Percentiles rank a stretch among this genome's conserved stretches.
Conservation (phyloP, 2,329 filamentous ascomycete genomes). For the Bisporella sp. region DNA sequence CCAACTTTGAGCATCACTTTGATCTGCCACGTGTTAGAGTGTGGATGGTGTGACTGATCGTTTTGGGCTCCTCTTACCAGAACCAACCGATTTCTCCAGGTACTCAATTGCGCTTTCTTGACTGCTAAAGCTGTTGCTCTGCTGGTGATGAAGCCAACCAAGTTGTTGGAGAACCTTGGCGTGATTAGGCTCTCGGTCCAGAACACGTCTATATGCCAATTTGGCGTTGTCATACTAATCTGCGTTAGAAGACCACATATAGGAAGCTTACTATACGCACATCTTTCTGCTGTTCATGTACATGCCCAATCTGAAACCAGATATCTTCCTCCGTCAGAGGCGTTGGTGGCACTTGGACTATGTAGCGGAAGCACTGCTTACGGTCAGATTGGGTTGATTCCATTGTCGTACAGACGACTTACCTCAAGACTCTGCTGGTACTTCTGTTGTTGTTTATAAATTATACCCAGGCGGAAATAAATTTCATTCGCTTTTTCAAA, state of each 20-base stretch:
- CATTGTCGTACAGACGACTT: conserved; percentile 26
- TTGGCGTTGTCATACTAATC: conserved; percentile 85
- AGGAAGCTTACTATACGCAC: conserved; percentile 46
- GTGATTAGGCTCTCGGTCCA: conserved; percentile 91
- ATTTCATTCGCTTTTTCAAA: conserved; percentile 99
- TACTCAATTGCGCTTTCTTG: conserved; percentile 97
- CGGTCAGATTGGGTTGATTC: conserved; percentile 11
- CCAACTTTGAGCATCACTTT: conserved; percentile 95
- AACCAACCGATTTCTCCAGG: conserved; percentile 89
- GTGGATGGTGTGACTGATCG: conserved; percentile 15
- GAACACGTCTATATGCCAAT: conserved; percentile 81
- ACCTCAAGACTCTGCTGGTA: conserved; percentile 89
- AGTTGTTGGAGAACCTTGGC: conserved; percentile 97
- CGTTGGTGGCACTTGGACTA: conserved; percentile 84
- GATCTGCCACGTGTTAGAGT: conserved; percentile 53
- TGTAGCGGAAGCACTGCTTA: conserved; percentile 90
- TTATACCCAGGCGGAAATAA: conserved; percentile 97
- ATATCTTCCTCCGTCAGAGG: conserved; percentile 96
- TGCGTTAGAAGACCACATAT: conserved; percentile 18
- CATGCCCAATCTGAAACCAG: conserved; percentile 99
- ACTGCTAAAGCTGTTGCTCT: conserved; percentile 82
- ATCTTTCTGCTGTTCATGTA: conserved; percentile 98
- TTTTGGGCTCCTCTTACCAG: conserved; percentile 57
- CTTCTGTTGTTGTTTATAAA: conserved; percentile 97
- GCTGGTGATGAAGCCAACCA: conserved; percentile 95